Evolutionary conservation across 2,329 filamentous ascomycete species (phyloP).

Genomic region (Cryphonectria japonica): DNA sequence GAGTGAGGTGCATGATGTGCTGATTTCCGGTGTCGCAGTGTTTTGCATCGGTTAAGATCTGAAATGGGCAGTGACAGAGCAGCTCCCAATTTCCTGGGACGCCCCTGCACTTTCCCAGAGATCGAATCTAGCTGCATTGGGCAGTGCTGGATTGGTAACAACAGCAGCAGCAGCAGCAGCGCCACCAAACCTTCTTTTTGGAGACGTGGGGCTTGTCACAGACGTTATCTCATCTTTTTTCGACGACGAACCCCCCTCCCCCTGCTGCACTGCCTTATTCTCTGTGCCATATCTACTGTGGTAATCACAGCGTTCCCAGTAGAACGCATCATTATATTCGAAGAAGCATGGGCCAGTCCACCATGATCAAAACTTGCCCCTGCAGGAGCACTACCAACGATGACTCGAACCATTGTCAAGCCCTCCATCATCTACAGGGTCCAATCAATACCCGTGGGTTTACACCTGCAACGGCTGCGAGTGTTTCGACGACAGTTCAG

Average conservation of each 20-base stretch:
- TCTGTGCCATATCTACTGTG: not conserved
- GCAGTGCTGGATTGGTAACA: not conserved
- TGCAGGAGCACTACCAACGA: not conserved
- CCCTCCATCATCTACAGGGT: not conserved
- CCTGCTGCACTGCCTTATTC: not conserved
- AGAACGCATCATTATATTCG: not conserved
- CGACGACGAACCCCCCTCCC: not conserved
- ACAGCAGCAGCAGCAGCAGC: not conserved
- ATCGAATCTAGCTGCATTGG: not conserved
- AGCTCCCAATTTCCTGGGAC: conserved; percentile 12
- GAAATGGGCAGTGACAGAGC: conserved; percentile 10
- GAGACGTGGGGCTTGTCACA: not conserved
- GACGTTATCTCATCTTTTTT: not conserved
- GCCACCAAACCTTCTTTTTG: not conserved
- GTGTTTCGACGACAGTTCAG: not conserved
- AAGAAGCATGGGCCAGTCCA: not conserved
- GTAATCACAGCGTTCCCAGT: not conserved
- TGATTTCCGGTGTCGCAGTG: conserved; percentile 8
- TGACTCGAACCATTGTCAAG: not conserved
- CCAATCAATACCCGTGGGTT: not conserved
- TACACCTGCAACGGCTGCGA: not conserved
- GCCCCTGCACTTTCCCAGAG: not conserved
- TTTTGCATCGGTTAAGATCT: conserved; percentile 7
- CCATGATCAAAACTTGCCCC: not conserved
- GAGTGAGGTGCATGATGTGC: not conserved